These are phyloP conservation scores for Emmonsiellopsis sp. DNA, from an alignment of 2,329 filamentous ascomycete species.

Conservation along the genomic window DNA sequence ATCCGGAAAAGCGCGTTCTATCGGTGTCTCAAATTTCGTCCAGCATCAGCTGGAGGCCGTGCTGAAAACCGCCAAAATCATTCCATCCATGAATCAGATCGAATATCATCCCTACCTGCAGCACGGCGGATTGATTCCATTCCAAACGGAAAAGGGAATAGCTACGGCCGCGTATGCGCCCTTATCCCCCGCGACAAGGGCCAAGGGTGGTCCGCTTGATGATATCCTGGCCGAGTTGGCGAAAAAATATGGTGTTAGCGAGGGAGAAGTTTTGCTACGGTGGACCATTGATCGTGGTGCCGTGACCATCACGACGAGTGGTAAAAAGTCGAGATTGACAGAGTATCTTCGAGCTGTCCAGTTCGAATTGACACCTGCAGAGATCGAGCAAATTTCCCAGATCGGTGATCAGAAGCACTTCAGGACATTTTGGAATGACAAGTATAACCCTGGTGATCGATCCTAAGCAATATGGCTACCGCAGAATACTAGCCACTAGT, in stretches of 20 bases:
- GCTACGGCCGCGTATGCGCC: slow-evolving; percentile 32
- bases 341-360: slow-evolving; percentile 47
- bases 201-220: slow-evolving; percentile 47
- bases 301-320: slow-evolving; percentile 50
- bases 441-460: slow-evolving; percentile 37
- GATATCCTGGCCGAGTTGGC: slow-evolving; percentile 40
- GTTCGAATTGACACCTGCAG: slow-evolving; percentile 50
- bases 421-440: slow-evolving; percentile 43
- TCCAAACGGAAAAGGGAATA: slow-evolving; percentile 33
- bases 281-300: slow-evolving; percentile 54
- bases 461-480: slow-evolving; percentile 10
- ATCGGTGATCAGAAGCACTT: slow-evolving; percentile 42
- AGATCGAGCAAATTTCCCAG: slow-evolving; percentile 45
- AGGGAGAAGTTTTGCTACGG: slow-evolving; percentile 47
- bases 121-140: slow-evolving; percentile 31
- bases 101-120: slow-evolving; percentile 41
- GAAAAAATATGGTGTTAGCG: slow-evolving; percentile 52
- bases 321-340: slow-evolving; percentile 49
- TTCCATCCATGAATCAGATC: slow-evolving; percentile 34
- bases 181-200: slow-evolving; percentile 44
- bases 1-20: slow-evolving; percentile 49
- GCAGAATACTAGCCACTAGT: too few relatives aligned
- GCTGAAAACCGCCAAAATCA: slow-evolving; percentile 32
- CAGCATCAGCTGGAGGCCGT: slow-evolving; percentile 46
- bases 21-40: slow-evolving; percentile 55